These are phyloP conservation scores for Royoungia palumana DNA, from an alignment of 768 basidiomycete genomes.

Conservation along the genomic window DNA sequence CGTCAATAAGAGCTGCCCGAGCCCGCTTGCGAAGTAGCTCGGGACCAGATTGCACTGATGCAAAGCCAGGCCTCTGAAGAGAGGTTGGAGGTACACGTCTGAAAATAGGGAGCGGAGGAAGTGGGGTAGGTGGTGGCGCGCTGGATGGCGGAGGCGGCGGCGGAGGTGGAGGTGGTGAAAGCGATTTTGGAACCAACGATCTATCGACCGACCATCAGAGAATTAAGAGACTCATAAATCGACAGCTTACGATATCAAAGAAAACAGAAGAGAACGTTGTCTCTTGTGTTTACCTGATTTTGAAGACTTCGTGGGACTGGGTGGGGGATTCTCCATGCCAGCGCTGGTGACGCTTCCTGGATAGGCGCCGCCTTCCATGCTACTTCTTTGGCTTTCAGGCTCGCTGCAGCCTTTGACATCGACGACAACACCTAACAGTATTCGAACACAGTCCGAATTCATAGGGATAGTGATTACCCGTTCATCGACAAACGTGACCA, in stretches of 20 bases:
- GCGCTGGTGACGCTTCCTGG: slow-evolving; percentile 14
- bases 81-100: slow-evolving; percentile 27
- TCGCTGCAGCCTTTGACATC: slow-evolving; percentile 52
- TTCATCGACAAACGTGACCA: slow-evolving; percentile 59
- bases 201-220: slow-evolving; percentile 14
- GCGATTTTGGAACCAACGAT: slow-evolving; percentile 31
- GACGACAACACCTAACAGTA: slow-evolving; percentile 48
- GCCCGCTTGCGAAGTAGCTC: slow-evolving; percentile 57
- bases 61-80: slow-evolving; percentile 10
- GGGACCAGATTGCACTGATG: slow-evolving; percentile 21
- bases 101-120: slow-evolving; percentile 29
- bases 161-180: slow-evolving; percentile 25
- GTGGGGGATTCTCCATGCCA: slow-evolving; percentile 19
- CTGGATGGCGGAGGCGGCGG: slow-evolving; percentile 19
- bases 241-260: slow-evolving; percentile 52
- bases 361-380: slow-evolving; percentile 29
- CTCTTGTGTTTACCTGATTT: slow-evolving; percentile 58
- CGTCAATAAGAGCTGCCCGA: slow-evolving; percentile 64
- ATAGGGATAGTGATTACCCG: slow-evolving; percentile 47
- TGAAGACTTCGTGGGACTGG: slow-evolving; percentile 24
- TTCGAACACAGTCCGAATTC: slow-evolving; percentile 37
- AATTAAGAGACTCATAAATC: not conserved
- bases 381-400: slow-evolving; percentile 27
- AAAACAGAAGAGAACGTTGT: slow-evolving; percentile 67
- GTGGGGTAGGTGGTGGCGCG: slow-evolving; percentile 28